Base-by-base conservation (phyloP, 2,329 filamentous ascomycete genomes). In the Trichophyton simii region DNA sequence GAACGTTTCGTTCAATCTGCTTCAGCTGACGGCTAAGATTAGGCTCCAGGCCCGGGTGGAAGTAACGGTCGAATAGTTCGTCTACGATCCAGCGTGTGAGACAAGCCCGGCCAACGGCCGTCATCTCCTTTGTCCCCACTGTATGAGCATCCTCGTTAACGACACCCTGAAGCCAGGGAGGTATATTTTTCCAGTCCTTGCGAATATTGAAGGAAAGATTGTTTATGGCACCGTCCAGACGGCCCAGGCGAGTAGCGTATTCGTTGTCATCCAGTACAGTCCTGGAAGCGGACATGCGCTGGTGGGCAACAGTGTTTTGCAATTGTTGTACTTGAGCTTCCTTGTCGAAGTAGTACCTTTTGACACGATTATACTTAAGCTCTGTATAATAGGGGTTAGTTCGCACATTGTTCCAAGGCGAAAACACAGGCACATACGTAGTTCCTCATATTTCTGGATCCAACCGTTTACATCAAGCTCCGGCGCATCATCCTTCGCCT, bases 41-140 rank as follows among this genome's bases (percentile, higher is more conserved):
- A 0, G 83, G 79, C 59, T 96, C 90, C 11, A 99, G 80, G 8
- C 87, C 87, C 0, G 94, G 94, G 70, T 99, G 94, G 76, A 99
- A 97, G 74, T 88, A 91, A 60, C 87, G 86, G 72, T 95, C 86
- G 72, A 97, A 95, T 50, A 97, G 83, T 70, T 95, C 89, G 55
- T 96, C 89, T 25, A 92, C 86, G 4, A 99, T 77, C 90, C 92
- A 99, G 63, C 86, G 84, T 31, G 88, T 88, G 67, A 99, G 91
- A 65, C 91, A 85, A 11, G 92, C 91, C 60, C 92, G 85, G 15
- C 94, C 94, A 25, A 95, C 87, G 3, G 91, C 91, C 5, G 91
- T 97, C 94, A 99, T 99, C 74, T 99, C 94, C 73, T 96, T 91
- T 71, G 91, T 95, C 64, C 91, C 94, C 8, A 87, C 90, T 68